Evolutionary conservation across 108 stramenopile species (phyloP), one percentile per base, ranked within the genome.

Genomic region (Nitzschia sp.): DNA sequence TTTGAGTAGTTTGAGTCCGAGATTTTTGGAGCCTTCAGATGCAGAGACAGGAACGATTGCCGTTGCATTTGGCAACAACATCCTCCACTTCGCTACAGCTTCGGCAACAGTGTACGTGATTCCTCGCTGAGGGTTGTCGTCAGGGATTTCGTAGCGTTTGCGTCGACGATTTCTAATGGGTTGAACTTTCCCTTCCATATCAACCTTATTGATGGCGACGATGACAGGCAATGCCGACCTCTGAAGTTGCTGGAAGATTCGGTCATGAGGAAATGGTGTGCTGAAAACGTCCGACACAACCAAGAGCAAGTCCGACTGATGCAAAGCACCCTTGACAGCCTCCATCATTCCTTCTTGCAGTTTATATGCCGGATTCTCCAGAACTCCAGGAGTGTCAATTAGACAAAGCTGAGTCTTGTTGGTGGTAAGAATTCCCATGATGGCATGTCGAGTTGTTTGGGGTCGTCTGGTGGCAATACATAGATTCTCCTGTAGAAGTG

Each of bases 371-470:
- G 90, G 87, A 21, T 77, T 71, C 40, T 77, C 85, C 34, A 96
- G 80, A 51, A 97, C 81, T 9, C 96, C 96, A 8, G 96, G 96
- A 40, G 96, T 97, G 64, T 97, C 96, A 55, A 85, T 70, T 8
- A 96, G 53, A 61, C 89, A 93, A n/a, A 94, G 44, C 62, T 96
- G 96, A 41, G 79, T 67, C 25, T 71, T 54, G n/a, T 73, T 51
- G 19, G 77, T 81, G 12, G 91, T 87, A 63, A 95, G 51, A 10
- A 97, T 77, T 8, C 93, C 96, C 38, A 93, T 53, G 51, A 95
- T 95, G 21, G 93, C 83, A 61, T 95, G 93, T 10, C 94, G 84
- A 22, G 96, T 97, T 24, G 96, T 97, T 70, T 97, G 96, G 0
- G 94, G 93, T 52, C 92, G 83, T 19, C 67, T 60, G 9, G 92